A percentile compares a stretch with the other conserved stretches of the same genome.
These are phyloP conservation scores for Trichophyton mentagrophytes DNA, from an alignment of 2,329 filamentous ascomycete genomes.

Conservation along the genomic window DNA sequence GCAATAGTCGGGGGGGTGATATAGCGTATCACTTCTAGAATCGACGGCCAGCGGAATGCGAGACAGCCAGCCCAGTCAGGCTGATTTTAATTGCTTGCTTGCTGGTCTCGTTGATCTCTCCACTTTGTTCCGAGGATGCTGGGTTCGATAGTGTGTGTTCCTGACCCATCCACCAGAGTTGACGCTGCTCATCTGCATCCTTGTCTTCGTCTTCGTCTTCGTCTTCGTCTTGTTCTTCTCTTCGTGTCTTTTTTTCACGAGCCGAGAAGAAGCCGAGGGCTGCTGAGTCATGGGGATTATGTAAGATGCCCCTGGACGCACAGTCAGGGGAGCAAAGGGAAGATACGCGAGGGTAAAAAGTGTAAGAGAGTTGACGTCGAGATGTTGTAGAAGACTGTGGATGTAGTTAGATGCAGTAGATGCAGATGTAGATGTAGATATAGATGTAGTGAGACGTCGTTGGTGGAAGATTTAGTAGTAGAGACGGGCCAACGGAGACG, in stretches of 20 bases:
- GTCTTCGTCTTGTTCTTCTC: background rate
- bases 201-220: too few relatives aligned
- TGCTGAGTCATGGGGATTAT: background rate
- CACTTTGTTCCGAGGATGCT: slow-evolving; percentile 1
- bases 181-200: background rate
- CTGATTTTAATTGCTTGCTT: too few relatives aligned
- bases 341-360: background rate
- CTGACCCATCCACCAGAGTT: background rate
- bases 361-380: background rate
- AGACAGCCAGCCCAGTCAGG: background rate
- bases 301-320: background rate
- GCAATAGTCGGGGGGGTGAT: background rate
- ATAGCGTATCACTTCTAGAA: slow-evolving; percentile 4
- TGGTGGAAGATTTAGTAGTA: too few relatives aligned
- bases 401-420: too few relatives aligned
- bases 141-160: background rate
- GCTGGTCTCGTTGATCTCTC: background rate
- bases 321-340: background rate
- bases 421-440: too few relatives aligned
- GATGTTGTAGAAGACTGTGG: too few relatives aligned
- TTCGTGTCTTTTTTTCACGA: background rate
- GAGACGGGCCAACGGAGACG: too few relatives aligned
- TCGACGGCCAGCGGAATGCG: background rate
- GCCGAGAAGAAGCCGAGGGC: background rate
- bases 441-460: too few relatives aligned